Evolutionary conservation across 2,329 filamentous ascomycete genomes (phyloP).

Genomic region (Fusarium chuoi): DNA sequence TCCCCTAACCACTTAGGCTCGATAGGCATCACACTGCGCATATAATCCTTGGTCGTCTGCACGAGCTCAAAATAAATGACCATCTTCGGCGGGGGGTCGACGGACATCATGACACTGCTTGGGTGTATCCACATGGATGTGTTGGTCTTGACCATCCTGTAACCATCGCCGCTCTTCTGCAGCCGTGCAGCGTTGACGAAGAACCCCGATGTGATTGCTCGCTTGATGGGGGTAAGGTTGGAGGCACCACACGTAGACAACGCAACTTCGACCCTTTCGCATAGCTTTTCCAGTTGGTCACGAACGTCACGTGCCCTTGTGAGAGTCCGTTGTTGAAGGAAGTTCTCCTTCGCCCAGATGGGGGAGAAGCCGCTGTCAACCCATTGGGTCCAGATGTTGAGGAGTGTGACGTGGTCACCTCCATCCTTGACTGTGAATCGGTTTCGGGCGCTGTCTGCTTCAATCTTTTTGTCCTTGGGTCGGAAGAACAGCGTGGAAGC

Average conservation of each 20-base stretch:
- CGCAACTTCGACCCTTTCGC: conserved; percentile 89
- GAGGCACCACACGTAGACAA: conserved; percentile 74
- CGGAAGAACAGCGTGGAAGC: conserved; percentile 90
- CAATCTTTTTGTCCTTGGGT: conserved; percentile 96
- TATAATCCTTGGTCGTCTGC: conserved; percentile 89
- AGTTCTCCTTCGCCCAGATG: conserved; percentile 93
- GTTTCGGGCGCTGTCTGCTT: conserved; percentile 89
- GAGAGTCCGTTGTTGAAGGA: conserved; percentile 89
- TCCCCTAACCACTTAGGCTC: conserved; percentile 87
- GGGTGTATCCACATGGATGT: conserved; percentile 93
- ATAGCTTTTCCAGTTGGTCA: conserved; percentile 91
- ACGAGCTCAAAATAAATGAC: conserved; percentile 89
- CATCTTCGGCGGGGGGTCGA: conserved; percentile 80
- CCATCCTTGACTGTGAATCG: conserved; percentile 92
- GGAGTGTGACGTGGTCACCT: conserved; percentile 86
- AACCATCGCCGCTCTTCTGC: conserved; percentile 84
- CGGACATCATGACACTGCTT: conserved; percentile 80
- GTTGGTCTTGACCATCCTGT: conserved; percentile 91
- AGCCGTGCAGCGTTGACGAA: conserved; percentile 92
- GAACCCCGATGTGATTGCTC: conserved; percentile 90
- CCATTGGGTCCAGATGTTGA: conserved; percentile 97
- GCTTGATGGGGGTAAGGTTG: conserved; percentile 81
- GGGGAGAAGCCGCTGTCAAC: conserved; percentile 89
- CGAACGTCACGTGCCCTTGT: conserved; percentile 90
- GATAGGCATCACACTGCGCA: conserved; percentile 87